Conservation (phyloP, 768 basidiomycete genomes). For the Exidia glandulosa region DNA sequence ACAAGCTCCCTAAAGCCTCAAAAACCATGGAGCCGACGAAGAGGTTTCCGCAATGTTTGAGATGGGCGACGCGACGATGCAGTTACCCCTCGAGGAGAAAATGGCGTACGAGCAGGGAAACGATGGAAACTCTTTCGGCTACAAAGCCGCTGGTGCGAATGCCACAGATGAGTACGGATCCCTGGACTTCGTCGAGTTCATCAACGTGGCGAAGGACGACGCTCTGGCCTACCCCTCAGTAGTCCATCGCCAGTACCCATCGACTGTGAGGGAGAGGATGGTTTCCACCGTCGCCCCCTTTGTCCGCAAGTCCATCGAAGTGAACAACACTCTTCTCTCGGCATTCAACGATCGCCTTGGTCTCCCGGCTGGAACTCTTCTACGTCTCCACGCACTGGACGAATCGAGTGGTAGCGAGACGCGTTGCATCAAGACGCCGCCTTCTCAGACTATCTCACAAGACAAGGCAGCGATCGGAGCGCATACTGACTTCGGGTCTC, state of each 20-base stretch:
- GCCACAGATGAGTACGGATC: slow-evolving; percentile 51
- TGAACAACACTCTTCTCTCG: slow-evolving; percentile 41
- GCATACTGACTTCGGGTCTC: slow-evolving; percentile 67
- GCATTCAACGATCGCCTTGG: slow-evolving; percentile 49
- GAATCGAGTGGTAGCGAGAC: slow-evolving; percentile 49
- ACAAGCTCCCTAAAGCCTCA: slow-evolving; percentile 26
- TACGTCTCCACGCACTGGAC: slow-evolving; percentile 29
- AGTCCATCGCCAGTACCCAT: slow-evolving; percentile 46
- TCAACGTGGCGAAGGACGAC: slow-evolving; percentile 59
- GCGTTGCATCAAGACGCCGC: slow-evolving; percentile 40
- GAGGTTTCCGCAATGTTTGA: slow-evolving; percentile 43
- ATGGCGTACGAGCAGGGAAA: slow-evolving; percentile 49
- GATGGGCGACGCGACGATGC: slow-evolving; percentile 43
- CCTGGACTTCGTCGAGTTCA: slow-evolving; percentile 47
- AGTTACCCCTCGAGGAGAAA: slow-evolving; percentile 44
- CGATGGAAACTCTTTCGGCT: slow-evolving; percentile 35
- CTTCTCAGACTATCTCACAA: slow-evolving; percentile 13
- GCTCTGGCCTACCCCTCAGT: slow-evolving; percentile 45
- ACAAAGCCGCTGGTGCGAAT: slow-evolving; percentile 53
- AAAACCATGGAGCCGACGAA: slow-evolving; percentile 43
- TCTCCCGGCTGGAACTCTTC: slow-evolving; percentile 38
- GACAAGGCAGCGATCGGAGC: slow-evolving; percentile 42
- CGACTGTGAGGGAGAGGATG: slow-evolving; percentile 40
- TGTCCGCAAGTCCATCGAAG: slow-evolving; percentile 42
- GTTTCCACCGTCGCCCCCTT: slow-evolving; percentile 40